Base-by-base conservation (phyloP, 2,329 filamentous ascomycete species). In the Orbilia blumenaviensis region DNA sequence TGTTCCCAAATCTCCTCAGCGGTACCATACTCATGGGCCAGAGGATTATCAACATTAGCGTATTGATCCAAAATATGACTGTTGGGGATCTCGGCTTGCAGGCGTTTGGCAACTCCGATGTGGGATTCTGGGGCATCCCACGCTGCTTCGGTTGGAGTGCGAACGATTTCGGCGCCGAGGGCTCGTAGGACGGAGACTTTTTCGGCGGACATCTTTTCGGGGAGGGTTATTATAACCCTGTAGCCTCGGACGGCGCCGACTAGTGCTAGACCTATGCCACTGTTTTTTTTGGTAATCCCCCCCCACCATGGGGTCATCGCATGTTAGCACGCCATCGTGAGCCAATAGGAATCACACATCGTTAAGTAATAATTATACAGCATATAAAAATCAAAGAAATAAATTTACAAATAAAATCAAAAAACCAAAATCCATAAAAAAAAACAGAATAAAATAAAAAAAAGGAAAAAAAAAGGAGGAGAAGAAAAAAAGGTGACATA, bases 181-280 rank as follows among this genome's bases (percentile, higher is more conserved):
- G 95, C 94, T 80, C 93, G 92, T 77, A 99, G 87, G 27, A 99
- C 95, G 1, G 94, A 91, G 41, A 99, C 95, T 84, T 99, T 99
- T 84, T 99, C 95, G 54, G 93, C 92, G 0, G 93, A 97, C 95
- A 99, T 99, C 87, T 99, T 99, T 85, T 99, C 95, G 61, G 95
- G 95, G 50, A 99, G 89, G 9, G 95, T 99, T 83, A 99, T 99
- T 84, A 99, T 98, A 42, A 94, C 96, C 84, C 94, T 94, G 87
- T 98, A 99, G 79, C 94, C 94, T 86, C 97, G 98, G 81, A 99
- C 92, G 14, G 95, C 95, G 71, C 89, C 94, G 16, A 98, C 94
- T 34, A 99, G 89, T 27, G 95, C 95, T 42, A 99, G 87, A 21
- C 95, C 95, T 79, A 99, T 99, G 79, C 95, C 95, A 77, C 84